phyloP scores from a whole-genome alignment of 495 filamentous ascomycete species.

The Articulospora tetracladia region DNA sequence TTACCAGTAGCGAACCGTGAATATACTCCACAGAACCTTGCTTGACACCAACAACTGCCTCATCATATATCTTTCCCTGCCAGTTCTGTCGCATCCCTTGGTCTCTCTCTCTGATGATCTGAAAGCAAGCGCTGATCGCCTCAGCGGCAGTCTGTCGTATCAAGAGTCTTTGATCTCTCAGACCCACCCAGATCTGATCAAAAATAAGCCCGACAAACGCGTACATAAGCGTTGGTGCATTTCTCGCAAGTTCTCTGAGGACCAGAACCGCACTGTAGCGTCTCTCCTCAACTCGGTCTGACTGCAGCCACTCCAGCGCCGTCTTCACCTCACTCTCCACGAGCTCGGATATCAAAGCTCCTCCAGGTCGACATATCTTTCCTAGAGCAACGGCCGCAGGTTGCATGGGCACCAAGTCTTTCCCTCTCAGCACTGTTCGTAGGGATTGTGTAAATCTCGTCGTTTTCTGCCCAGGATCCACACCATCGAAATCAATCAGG shows the following conservation, averaged over 20 bases:
- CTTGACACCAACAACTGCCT: conserved; percentile 74
- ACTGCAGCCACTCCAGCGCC: conserved; percentile 91
- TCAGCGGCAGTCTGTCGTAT: conserved; percentile 91
- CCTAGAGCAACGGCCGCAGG: conserved; percentile 84
- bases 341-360: conserved; percentile 90
- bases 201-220: conserved; percentile 86
- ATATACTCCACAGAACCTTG: conserved; percentile 75
- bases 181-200: conserved; percentile 90
- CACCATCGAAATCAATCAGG: conserved; percentile 92
- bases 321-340: conserved; percentile 96
- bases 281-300: conserved; percentile 88
- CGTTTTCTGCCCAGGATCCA: conserved; percentile 90
- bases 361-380: conserved; percentile 84
- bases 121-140: conserved; percentile 86
- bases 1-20: conserved; percentile 85
- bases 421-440: conserved; percentile 81
- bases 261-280: conserved; percentile 89
- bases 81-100: conserved; percentile 76
- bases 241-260: conserved; percentile 82
- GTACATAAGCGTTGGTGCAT: conserved; percentile 91
- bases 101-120: conserved; percentile 89
- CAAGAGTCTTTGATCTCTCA: conserved; percentile 81
- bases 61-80: conserved; percentile 83
- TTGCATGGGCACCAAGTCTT: conserved; percentile 82
- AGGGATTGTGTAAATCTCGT: conserved; percentile 88